Conservation (phyloP, 805 yeast genomes). For the Yamadazyma phyllophila region DNA sequence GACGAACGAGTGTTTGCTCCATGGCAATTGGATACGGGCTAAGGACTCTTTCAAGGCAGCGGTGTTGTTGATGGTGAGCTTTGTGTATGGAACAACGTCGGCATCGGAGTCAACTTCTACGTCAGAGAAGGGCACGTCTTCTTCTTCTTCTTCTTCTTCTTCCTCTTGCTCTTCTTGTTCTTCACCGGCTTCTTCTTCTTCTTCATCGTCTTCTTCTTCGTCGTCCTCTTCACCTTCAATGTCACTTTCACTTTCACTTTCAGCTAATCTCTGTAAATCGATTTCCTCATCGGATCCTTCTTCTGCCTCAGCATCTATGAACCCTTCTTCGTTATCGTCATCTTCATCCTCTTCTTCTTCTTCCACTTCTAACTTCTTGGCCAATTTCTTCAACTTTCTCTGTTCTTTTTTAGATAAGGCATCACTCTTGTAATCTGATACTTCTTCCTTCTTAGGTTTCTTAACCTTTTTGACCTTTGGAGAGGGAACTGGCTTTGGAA, state of each 20-base stretch:
- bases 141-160: constrained; percentile 63
- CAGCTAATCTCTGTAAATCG: constrained; percentile 54
- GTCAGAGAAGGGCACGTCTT: constrained; percentile 84
- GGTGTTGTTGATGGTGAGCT: constrained; percentile 80
- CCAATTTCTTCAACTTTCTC: constrained; percentile 54
- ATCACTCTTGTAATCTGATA: constrained; percentile 42
- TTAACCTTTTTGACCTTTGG: constrained; percentile 16
- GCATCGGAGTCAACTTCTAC: constrained; percentile 93
- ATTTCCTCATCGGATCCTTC: constrained; percentile 36
- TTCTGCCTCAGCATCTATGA: constrained; percentile 33
- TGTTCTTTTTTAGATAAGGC: constrained; percentile 62
- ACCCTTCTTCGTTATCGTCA: constrained; percentile 23
- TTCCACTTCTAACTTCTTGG: constrained; percentile 27
- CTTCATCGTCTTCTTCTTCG: constrained; percentile 47
- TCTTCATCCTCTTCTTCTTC: constrained; percentile 38
- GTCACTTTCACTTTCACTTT: constrained; percentile 49
- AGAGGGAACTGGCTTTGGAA: constrained; percentile 7
- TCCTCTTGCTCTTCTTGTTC: constrained; percentile 50
- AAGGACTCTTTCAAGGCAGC: constrained; percentile 76
- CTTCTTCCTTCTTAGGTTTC: constrained; percentile 12
- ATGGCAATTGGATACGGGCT: constrained; percentile 64
- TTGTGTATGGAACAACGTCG: constrained; percentile 89
- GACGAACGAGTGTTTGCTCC: constrained; percentile 65
- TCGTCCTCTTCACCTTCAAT: constrained; percentile 49
- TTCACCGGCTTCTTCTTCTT: constrained; percentile 18